Conservation (phyloP, 306 rosid species). For the Macrotyloma uniflorum region DNA sequence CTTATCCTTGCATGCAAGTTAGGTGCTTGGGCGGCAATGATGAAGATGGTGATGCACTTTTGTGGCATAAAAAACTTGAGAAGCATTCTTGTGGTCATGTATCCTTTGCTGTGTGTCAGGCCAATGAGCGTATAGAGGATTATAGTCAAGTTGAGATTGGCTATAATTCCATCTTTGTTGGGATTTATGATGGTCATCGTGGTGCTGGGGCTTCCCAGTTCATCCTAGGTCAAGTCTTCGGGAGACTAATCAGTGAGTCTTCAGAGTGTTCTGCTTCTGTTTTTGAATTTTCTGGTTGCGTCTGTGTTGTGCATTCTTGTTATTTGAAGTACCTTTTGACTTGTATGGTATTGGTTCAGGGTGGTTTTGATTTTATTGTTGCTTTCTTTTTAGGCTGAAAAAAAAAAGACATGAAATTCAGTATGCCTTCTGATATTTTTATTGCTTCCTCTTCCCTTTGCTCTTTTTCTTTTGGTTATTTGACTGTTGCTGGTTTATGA, state of each 20-base stretch:
- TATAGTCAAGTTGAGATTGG: conserved; percentile 72
- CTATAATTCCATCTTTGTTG: conserved; percentile 53
- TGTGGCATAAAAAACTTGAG: background rate
- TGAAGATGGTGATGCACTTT: too few relatives aligned
- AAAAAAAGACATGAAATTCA: background rate
- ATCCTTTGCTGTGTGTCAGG: conserved; percentile 59
- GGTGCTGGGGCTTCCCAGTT: conserved; percentile 54
- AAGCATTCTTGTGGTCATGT: background rate
- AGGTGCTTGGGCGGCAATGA: too few relatives aligned
- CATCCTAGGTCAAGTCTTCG: conserved; percentile 45
- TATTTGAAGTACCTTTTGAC: background rate
- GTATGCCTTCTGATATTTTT: background rate
- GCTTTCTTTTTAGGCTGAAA: background rate
- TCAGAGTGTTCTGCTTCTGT: background rate
- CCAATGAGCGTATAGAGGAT: conserved; percentile 65
- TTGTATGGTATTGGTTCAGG: conserved; percentile 3
- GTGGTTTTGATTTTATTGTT: conserved; percentile 9
- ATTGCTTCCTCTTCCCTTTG: background rate
- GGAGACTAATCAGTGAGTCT: conserved; percentile 52
- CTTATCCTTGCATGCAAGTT: too few relatives aligned
- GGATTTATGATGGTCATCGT: conserved; percentile 80
- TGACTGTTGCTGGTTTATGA: too few relatives aligned
- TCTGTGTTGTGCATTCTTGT: background rate
- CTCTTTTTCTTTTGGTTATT: background rate
- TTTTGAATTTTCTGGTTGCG: background rate